A percentile compares a stretch with the other conserved stretches of the same genome.
Conservation (phyloP, 1,139 yeast species). For the Saccharomyces hybrid region DNA sequence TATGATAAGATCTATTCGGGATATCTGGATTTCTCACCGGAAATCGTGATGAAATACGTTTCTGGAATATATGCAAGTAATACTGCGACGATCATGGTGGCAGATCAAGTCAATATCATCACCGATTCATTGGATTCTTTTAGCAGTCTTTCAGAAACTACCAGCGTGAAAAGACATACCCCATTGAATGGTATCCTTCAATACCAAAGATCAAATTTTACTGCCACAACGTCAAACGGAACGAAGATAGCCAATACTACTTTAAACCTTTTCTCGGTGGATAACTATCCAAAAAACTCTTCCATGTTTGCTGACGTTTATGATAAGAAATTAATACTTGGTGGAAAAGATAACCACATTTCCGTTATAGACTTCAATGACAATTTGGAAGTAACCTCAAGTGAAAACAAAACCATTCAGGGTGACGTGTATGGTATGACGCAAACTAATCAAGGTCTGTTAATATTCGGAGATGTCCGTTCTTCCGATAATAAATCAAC, state of each 20-base stretch:
- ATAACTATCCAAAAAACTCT: slow-evolving; percentile 34
- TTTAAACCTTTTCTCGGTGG: slow-evolving; percentile 54
- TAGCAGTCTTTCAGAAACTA: slow-evolving; percentile 30
- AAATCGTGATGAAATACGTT: slow-evolving; percentile 41
- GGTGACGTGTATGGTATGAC: slow-evolving; percentile 16
- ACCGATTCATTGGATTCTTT: slow-evolving; percentile 45
- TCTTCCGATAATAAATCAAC: slow-evolving; percentile 10
- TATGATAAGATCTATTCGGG: slow-evolving; percentile 76
- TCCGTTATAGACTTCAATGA: slow-evolving; percentile 14
- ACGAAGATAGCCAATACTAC: slow-evolving; percentile 56
- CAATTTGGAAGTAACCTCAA: slow-evolving; percentile 9
- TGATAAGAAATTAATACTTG: slow-evolving; percentile 17
- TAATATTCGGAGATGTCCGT: slow-evolving; percentile 19
- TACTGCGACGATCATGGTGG: slow-evolving; percentile 47
- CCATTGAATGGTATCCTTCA: slow-evolving; percentile 72
- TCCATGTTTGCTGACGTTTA: slow-evolving; percentile 24
- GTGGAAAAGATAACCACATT: slow-evolving; percentile 23
- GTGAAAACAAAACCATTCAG: slow-evolving; percentile 9
- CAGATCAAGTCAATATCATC: slow-evolving; percentile 58
- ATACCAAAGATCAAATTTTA: slow-evolving; percentile 64
- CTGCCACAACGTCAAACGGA: slow-evolving; percentile 31
- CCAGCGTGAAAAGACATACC: slow-evolving; percentile 21
- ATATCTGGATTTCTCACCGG: slow-evolving; percentile 51
- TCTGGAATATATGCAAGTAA: slow-evolving; percentile 30
- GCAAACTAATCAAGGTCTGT: slow-evolving; percentile 18